Evolutionary conservation across 495 filamentous ascomycete species (phyloP), one percentile per base, ranked within the genome.

Genomic region (Pyrenula aspistea): DNA sequence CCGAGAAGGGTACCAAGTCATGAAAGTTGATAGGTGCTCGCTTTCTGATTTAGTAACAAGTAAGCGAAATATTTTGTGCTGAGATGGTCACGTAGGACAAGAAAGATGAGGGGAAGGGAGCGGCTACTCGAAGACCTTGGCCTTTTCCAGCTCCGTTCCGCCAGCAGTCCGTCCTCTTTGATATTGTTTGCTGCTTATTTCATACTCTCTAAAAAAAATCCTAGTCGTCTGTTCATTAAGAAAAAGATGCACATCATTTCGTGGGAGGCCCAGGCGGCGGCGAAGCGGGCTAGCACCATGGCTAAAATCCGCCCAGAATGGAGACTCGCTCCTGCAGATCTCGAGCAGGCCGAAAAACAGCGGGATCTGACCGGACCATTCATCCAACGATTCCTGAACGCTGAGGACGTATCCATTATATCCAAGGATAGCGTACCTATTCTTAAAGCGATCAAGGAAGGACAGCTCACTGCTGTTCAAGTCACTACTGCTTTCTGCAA

Each of bases 401-500:
- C 53, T 2, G 22, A 56, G 31, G 31, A 42, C 4, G 15, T 15
- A 42, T 42, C 31, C 15, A 42, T 42, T 15, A 15, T 42, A 15
- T 42, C 31, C 2, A 62, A 65, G 0, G 31, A 42, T 42, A 42
- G 31, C 31, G 31, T 15, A 4, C 8, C 31, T 42, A 42, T 42
- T 42, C 8, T 42, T 42, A 15, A 42, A 8, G 31, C 31, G 4
- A 15, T 42, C 31, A 42, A 42, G 31, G 8, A 42, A 42, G 70
- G 67, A 1, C 55, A 67, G 10, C 57, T 72, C 12, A 68, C 60
- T 10, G 62, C 69, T 53, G 59, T 65, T 0, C 62, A 65, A 10
- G 76, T 80, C 12, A 70, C 70, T 11, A 67, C 59, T 21, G 75
- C 77, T 12, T 80, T 78, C 53, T 63, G 75, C 11, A 63, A 68